phyloP scores from a whole-genome alignment of 164 flowering plant species.

The Santalum album region DNA sequence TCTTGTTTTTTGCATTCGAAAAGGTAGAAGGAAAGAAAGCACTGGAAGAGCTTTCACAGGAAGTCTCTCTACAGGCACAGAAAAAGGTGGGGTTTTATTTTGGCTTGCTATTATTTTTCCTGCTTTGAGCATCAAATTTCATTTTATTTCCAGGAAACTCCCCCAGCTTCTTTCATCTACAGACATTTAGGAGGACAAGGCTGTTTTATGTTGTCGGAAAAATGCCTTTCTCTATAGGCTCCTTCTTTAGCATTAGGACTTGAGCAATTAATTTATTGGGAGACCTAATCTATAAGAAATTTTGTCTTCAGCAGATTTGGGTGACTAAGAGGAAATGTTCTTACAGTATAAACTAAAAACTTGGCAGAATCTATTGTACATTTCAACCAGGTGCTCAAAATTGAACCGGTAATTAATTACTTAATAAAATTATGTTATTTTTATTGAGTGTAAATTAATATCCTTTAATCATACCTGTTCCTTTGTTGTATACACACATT shows the following conservation, averaged over 20 bases:
- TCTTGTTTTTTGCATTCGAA: slow-evolving; percentile 45
- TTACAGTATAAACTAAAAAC: too few relatives aligned
- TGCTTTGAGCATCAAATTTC: not conserved
- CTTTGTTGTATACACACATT: too few relatives aligned
- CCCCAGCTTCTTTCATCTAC: not conserved
- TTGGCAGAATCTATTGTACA: too few relatives aligned
- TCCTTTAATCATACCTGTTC: too few relatives aligned
- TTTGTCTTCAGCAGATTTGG: not conserved
- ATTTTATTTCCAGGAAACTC: not conserved
- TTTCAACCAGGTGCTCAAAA: too few relatives aligned
- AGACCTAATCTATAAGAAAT: not conserved
- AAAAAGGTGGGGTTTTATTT: slow-evolving; percentile 31
- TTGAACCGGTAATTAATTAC: too few relatives aligned
- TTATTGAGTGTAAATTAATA: too few relatives aligned
- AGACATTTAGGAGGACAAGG: not conserved
- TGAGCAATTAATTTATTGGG: not conserved
- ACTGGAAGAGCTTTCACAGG: slow-evolving; percentile 34
- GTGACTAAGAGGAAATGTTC: too few relatives aligned
- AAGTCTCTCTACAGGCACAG: slow-evolving; percentile 31
- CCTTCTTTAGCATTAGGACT: not conserved
- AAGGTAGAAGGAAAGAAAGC: slow-evolving; percentile 34
- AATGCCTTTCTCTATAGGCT: not conserved
- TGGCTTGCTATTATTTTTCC: not conserved
- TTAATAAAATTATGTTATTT: too few relatives aligned
- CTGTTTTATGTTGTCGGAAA: not conserved